Percentiles rank a stretch among this genome's conserved stretches.
These are phyloP conservation scores for Podochytrium sp. DNA, from an alignment of 192 early-diverging fungal species.

Conservation along the genomic window DNA sequence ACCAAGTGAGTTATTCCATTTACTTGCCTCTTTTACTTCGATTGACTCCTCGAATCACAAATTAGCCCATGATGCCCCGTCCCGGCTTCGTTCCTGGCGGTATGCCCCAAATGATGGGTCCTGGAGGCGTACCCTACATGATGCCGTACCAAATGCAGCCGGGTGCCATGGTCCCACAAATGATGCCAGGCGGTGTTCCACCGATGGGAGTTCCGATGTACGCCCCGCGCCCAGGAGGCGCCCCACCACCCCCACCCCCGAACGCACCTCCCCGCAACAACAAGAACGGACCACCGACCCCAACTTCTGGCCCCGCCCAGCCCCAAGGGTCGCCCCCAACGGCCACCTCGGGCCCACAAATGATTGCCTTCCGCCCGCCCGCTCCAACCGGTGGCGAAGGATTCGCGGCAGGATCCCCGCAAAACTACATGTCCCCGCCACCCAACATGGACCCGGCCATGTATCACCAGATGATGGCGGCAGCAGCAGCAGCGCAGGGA, in stretches of 20 bases:
- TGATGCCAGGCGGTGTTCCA: constrained; percentile 26
- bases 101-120: constrained; percentile 29
- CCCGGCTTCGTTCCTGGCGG: constrained; percentile 31
- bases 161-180: constrained; percentile 27
- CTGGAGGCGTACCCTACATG: constrained; percentile 31
- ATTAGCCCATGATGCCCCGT: constrained; percentile 28
- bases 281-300: constrained; percentile 21
- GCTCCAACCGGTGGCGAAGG: neutral
- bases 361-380: neutral
- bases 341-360: neutral
- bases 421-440: neutral
- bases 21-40: no score
- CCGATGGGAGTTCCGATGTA: neutral
- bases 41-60: no score
- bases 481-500: neutral
- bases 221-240: no score
- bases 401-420: neutral
- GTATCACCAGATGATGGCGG: no score
- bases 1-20: no score
- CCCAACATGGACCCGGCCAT: no score
- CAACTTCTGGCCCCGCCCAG: constrained; percentile 1
- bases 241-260: no score
- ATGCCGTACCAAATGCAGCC: constrained; percentile 21
- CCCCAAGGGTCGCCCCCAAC: neutral
- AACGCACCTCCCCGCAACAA: no score